A percentile compares a stretch with the other conserved stretches of the same genome.
Evolutionary conservation across 2,329 filamentous ascomycete species (phyloP).

Genomic region (Fusarium sp.): DNA sequence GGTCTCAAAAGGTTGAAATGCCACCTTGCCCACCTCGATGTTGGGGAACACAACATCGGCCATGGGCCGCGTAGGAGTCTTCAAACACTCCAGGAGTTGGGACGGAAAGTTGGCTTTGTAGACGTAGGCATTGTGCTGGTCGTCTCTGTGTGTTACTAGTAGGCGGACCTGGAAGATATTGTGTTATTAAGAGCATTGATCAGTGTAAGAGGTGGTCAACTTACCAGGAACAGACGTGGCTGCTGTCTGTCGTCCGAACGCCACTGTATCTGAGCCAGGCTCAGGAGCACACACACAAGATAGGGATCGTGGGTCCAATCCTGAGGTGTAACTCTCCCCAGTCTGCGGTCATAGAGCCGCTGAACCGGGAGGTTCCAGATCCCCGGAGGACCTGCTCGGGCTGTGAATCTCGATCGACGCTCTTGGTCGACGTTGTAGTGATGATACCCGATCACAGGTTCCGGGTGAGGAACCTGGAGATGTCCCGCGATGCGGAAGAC

Average conservation of each 20-base stretch:
- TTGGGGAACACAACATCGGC: not conserved
- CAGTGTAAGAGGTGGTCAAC: fast-evolving
- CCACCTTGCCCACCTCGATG: not conserved
- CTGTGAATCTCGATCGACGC: not conserved
- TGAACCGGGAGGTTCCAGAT: not conserved
- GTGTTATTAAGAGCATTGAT: not conserved
- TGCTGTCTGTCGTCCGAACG: not conserved
- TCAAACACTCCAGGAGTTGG: not conserved
- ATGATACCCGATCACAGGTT: not conserved
- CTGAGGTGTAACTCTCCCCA: fast-evolving
- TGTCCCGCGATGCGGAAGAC: not conserved
- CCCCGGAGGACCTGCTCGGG: not conserved
- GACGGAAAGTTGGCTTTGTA: not conserved
- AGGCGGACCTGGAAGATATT: not conserved
- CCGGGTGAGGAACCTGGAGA: not conserved
- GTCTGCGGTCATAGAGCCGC: not conserved
- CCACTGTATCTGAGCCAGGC: not conserved
- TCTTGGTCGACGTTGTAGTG: not conserved
- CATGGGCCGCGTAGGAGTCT: not conserved
- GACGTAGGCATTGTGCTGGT: not conserved
- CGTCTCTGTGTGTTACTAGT: fast-evolving
- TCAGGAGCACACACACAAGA: not conserved
- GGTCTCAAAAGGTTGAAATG: not conserved
- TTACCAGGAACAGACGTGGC: not conserved
- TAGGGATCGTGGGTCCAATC: not conserved